Conservation (phyloP, 805 yeast genomes). For the Myxozyma lipomycoides region DNA sequence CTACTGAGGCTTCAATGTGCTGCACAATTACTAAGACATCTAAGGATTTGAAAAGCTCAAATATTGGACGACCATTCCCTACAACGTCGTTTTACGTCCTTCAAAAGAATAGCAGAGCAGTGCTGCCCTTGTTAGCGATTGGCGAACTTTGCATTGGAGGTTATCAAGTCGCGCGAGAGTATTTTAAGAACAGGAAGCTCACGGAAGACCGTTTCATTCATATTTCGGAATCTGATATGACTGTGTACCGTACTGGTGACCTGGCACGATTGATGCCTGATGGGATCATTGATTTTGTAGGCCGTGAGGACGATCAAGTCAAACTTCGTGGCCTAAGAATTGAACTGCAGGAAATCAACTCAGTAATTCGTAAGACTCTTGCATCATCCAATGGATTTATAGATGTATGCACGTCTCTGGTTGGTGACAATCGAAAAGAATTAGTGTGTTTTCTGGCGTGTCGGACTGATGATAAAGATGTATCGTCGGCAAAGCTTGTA, state of each 20-base stretch:
- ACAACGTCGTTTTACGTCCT: slow-evolving; percentile 20
- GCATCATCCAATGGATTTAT: not conserved
- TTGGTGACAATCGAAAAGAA: slow-evolving; percentile 4
- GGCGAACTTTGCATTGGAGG: slow-evolving; percentile 35
- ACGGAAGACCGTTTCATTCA: slow-evolving; percentile 24
- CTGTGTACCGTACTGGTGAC: slow-evolving; percentile 30
- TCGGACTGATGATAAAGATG: not conserved
- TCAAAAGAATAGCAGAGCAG: slow-evolving; percentile 1
- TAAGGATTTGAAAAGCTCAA: slow-evolving; percentile 7
- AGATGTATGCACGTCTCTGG: slow-evolving; percentile 8
- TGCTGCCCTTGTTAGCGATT: slow-evolving; percentile 26
- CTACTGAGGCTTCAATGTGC: slow-evolving; percentile 30
- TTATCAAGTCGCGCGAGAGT: slow-evolving; percentile 31
- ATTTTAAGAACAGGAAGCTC: slow-evolving; percentile 14
- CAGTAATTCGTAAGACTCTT: slow-evolving; percentile 11
- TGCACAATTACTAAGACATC: slow-evolving; percentile 18
- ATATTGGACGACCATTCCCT: slow-evolving; percentile 28
- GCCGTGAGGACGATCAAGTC: slow-evolving; percentile 32
- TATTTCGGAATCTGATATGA: slow-evolving; percentile 1
- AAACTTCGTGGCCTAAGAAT: slow-evolving; percentile 32
- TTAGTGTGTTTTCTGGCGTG: slow-evolving; percentile 24
- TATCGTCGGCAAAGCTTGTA: not conserved
- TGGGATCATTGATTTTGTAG: slow-evolving; percentile 30
- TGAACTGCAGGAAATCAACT: slow-evolving; percentile 31
- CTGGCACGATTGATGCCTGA: slow-evolving; percentile 26